These are phyloP conservation scores for Hypoxylon cercidicola DNA, from an alignment of 495 filamentous ascomycete genomes.

Conservation along the genomic window DNA sequence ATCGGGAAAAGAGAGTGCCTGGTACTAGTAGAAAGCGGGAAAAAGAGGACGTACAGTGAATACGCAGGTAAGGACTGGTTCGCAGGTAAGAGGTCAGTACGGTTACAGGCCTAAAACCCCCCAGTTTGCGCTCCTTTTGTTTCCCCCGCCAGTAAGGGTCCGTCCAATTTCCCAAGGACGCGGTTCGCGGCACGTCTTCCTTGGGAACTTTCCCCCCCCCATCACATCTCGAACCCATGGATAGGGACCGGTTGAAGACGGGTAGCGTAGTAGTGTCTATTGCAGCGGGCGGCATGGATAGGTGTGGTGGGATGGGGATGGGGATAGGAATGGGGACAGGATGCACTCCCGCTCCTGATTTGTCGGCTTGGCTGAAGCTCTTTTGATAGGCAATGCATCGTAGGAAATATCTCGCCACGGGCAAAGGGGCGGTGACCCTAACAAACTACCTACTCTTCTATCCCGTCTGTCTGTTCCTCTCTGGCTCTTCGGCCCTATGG, in stretches of 20 bases:
- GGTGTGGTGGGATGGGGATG: neutral
- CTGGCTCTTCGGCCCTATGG: neutral
- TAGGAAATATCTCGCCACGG: neutral
- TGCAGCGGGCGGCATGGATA: conserved; percentile 5
- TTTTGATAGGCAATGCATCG: neutral
- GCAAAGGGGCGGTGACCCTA: conserved; percentile 37
- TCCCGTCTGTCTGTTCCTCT: conserved; percentile 1
- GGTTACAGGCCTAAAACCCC: neutral
- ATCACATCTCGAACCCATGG: conserved; percentile 21
- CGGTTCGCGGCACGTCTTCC: conserved; percentile 29
- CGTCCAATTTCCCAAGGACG: conserved; percentile 39
- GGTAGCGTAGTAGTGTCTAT: conserved; percentile 9
- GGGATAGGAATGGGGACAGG: neutral
- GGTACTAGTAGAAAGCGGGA: no score
- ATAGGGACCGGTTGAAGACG: conserved; percentile 22
- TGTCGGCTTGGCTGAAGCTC: conserved; percentile 4
- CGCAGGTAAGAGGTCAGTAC: no score
- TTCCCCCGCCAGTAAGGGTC: conserved; percentile 18
- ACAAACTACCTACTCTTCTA: conserved; percentile 14
- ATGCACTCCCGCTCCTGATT: conserved; percentile 3
- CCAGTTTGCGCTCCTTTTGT: conserved; percentile 26
- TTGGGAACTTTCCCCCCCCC: conserved; percentile 4
- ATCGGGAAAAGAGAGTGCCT: no score
- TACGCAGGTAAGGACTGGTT: no score
- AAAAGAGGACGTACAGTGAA: no score